phyloP scores from a whole-genome alignment of 768 basidiomycete genomes.

The Sporobolomyces phaffii region DNA sequence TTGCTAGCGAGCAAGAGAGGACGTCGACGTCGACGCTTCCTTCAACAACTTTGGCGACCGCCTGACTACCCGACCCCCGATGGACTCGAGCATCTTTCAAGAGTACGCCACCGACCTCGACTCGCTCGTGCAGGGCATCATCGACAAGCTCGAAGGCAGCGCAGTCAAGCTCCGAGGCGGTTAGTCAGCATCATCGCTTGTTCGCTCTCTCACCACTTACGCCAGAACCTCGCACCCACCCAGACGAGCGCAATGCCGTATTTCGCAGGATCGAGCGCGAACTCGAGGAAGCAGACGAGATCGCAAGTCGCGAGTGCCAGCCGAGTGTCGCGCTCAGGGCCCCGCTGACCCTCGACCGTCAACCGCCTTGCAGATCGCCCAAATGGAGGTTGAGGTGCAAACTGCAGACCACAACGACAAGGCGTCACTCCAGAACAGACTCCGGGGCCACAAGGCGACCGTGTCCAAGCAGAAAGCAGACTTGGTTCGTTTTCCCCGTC shows the following conservation, averaged over 20 bases:
- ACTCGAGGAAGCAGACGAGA: conserved; percentile 87
- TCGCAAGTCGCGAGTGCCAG: too few relatives aligned
- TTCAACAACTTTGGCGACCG: background rate
- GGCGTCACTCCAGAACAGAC: conserved; percentile 66
- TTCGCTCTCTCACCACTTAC: too few relatives aligned
- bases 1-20: too few relatives aligned
- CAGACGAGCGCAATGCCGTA: conserved; percentile 74
- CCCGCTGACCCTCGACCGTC: too few relatives aligned
- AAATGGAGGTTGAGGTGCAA: conserved; percentile 98
- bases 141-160: conserved; percentile 68
- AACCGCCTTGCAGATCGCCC: conserved; percentile 94
- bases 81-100: conserved; percentile 21
- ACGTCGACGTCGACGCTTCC: background rate
- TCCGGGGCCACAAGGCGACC: conserved; percentile 67
- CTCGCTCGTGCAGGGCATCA: conserved; percentile 68
- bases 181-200: conserved; percentile 48
- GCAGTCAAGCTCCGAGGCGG: conserved; percentile 64
- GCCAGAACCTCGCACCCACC: accelerated
- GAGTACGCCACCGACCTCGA: conserved; percentile 83
- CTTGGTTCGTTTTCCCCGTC: conserved; percentile 45
- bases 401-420: conserved; percentile 72
- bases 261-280: conserved; percentile 86
- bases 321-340: too few relatives aligned
- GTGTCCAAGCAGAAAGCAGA: conserved; percentile 72
- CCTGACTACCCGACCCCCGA: too few relatives aligned